A percentile compares a stretch with the other conserved stretches of the same genome.
Evolutionary conservation across 169 alveolate genomes (phyloP).

Genomic region (Plasmodium gaboni): DNA sequence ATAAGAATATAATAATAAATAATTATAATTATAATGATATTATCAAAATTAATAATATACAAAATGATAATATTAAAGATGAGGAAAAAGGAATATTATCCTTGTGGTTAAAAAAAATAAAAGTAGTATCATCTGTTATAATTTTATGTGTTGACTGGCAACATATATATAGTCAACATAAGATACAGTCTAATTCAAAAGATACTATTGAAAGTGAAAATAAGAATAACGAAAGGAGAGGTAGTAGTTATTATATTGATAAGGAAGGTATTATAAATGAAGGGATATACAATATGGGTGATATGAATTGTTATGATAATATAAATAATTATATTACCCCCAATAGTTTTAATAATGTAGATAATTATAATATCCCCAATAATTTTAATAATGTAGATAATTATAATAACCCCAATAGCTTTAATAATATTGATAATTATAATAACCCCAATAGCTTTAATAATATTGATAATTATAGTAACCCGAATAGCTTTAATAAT

Average conservation of each 20-base stretch:
- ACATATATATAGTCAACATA: constrained; percentile 28
- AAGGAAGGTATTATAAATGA: neutral
- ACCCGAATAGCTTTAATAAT: neutral
- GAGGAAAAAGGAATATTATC: neutral
- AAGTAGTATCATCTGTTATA: constrained; percentile 47
- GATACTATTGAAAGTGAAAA: neutral
- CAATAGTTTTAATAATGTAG: neutral
- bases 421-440: neutral
- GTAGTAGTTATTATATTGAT: neutral
- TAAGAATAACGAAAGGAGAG: neutral
- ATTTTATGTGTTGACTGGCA: constrained; percentile 74
- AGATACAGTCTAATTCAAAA: neutral
- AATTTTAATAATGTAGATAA: neutral
- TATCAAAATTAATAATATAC: constrained; percentile 24
- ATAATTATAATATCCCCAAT: neutral
- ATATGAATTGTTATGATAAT: neutral
- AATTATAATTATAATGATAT: constrained; percentile 64
- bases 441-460: neutral
- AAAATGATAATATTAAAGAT: neutral
- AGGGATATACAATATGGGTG: neutral
- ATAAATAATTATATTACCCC: no score
- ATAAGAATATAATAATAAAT: constrained; percentile 47
- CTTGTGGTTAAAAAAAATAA: constrained; percentile 52
- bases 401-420: neutral
- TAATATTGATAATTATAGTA: neutral